Conservation (phyloP, 257 asterid genomes). For the Ballota nigra region DNA sequence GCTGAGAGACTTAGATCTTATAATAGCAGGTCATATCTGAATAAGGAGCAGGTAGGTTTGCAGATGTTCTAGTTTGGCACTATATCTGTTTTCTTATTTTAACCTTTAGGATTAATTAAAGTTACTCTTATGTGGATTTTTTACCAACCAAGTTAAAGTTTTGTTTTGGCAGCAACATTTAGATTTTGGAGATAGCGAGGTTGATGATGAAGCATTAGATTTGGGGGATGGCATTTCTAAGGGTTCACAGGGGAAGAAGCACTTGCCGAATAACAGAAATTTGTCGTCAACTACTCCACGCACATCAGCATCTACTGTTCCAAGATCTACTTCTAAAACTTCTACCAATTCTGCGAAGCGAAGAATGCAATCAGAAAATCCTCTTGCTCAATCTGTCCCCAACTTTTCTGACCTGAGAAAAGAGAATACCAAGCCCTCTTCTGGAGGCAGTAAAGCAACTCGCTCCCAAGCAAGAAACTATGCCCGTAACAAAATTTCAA, state of each 20-base stretch:
- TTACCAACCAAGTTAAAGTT: constrained; percentile 50
- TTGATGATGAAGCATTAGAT: constrained; percentile 46
- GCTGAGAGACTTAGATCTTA: constrained; percentile 82
- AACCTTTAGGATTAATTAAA: constrained; percentile 6
- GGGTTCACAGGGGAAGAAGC: constrained; percentile 52
- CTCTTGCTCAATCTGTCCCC: constrained; percentile 87
- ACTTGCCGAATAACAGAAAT: constrained; percentile 43
- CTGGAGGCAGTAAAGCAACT: constrained; percentile 46
- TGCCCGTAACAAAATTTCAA: constrained; percentile 22
- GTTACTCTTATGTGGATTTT: constrained; percentile 29
- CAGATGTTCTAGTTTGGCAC: constrained; percentile 23
- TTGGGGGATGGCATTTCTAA: constrained; percentile 44
- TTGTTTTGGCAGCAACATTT: constrained; percentile 63
- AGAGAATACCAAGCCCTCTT: constrained; percentile 72
- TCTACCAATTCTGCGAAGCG: constrained; percentile 56
- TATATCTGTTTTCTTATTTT: not conserved
- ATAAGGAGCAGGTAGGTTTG: constrained; percentile 70
- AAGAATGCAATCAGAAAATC: constrained; percentile 75
- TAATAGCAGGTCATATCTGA: constrained; percentile 47
- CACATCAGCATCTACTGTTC: constrained; percentile 51
- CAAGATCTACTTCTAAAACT: constrained; percentile 55
- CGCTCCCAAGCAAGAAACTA: constrained; percentile 64
- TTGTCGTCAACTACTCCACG: constrained; percentile 58
- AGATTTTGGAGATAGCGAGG: constrained; percentile 64
- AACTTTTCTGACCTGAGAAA: constrained; percentile 76